These are phyloP conservation scores for Nelumbo lutea DNA, from an alignment of 164 flowering plant species.

Conservation along the genomic window DNA sequence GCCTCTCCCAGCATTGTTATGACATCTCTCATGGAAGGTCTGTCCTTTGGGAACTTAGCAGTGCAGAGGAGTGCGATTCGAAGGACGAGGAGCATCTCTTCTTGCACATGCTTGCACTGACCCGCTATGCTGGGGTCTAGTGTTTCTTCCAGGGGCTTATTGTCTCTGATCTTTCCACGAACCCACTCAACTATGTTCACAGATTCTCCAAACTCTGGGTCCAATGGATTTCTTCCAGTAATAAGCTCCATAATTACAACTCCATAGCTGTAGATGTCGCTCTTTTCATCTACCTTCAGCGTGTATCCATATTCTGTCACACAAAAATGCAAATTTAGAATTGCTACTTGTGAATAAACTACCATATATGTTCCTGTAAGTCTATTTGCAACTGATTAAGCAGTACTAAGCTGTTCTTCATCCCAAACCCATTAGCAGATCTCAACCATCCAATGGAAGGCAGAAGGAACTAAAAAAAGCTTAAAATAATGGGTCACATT, in stretches of 20 bases:
- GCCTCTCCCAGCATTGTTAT: slow-evolving; percentile 90
- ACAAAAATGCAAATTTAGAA: background rate
- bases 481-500: too few species aligned
- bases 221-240: slow-evolving; percentile 67
- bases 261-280: slow-evolving; percentile 89
- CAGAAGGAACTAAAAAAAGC: too few species aligned
- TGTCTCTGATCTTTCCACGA: slow-evolving; percentile 44
- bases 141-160: slow-evolving; percentile 52
- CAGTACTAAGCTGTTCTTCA: too few species aligned
- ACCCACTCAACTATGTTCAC: slow-evolving; percentile 79
- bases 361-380: background rate
- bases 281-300: slow-evolving; percentile 82
- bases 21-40: slow-evolving; percentile 97
- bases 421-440: too few species aligned
- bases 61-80: slow-evolving; percentile 87
- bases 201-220: slow-evolving; percentile 69
- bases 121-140: slow-evolving; percentile 61
- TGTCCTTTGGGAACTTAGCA: slow-evolving; percentile 82
- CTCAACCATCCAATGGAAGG: too few species aligned
- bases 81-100: slow-evolving; percentile 91
- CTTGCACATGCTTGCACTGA: slow-evolving; percentile 63
- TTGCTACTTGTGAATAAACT: too few species aligned
- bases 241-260: slow-evolving; percentile 87
- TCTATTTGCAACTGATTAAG: too few species aligned
- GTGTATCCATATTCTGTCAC: slow-evolving; percentile 90